A percentile compares a stretch with the other conserved stretches of the same genome.
Evolutionary conservation across 1,139 yeast species (phyloP).

Genomic region (Candida labiduridarum): DNA sequence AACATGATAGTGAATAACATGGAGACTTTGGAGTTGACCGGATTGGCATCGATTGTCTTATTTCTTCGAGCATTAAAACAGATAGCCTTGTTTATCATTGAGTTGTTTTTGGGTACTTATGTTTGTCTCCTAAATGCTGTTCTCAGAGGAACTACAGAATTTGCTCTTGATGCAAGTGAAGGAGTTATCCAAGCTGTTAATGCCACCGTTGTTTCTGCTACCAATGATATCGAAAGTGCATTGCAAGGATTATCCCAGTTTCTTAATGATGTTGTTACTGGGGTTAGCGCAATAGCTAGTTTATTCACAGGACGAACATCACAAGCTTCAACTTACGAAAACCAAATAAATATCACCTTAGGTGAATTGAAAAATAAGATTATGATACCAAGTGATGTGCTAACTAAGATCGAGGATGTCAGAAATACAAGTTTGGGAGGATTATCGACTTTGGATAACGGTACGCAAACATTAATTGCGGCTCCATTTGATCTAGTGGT

Average conservation of each 20-base stretch:
- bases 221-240: slow-evolving; percentile 65
- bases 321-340: slow-evolving; percentile 26
- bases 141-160: slow-evolving; percentile 69
- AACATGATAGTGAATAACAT: slow-evolving; percentile 12
- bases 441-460: slow-evolving; percentile 51
- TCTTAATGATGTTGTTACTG: slow-evolving; percentile 47
- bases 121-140: slow-evolving; percentile 79
- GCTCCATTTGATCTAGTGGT: slow-evolving; percentile 24
- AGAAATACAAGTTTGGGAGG: slow-evolving; percentile 52
- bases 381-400: slow-evolving; percentile 63
- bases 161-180: slow-evolving; percentile 75
- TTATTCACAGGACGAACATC: slow-evolving; percentile 53
- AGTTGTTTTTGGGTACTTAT: slow-evolving; percentile 80
- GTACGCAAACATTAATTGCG: slow-evolving; percentile 24
- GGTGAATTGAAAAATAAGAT: slow-evolving; percentile 52
- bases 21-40: slow-evolving; percentile 12
- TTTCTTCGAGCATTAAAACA: slow-evolving; percentile 51
- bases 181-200: slow-evolving; percentile 61
- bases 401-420: slow-evolving; percentile 51
- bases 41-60: slow-evolving; percentile 12
- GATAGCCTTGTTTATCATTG: slow-evolving; percentile 64
- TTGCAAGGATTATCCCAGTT: slow-evolving; percentile 53
- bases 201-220: slow-evolving; percentile 52
- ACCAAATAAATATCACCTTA: slow-evolving; percentile 61
- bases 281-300: slow-evolving; percentile 48